These are phyloP conservation scores for Amanita pseudoporphyria DNA, from an alignment of 768 basidiomycete species.

Conservation along the genomic window DNA sequence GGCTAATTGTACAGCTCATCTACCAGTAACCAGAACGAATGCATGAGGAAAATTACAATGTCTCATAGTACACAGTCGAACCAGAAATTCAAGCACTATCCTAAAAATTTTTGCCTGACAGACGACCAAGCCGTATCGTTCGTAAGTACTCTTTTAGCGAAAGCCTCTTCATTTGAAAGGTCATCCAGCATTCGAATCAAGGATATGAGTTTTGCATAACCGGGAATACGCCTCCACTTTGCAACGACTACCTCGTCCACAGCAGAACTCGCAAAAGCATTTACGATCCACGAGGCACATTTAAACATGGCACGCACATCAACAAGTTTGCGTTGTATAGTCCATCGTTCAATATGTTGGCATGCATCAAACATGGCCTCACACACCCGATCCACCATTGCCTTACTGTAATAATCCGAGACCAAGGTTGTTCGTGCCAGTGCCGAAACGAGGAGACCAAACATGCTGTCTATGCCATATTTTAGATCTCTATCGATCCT, in stretches of 20 bases:
- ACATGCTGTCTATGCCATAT: slow-evolving; percentile 1
- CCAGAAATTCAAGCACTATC: too few relatives aligned
- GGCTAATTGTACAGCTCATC: too few relatives aligned
- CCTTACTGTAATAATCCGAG: not conserved
- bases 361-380: not conserved
- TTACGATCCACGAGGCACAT: not conserved
- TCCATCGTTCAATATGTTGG: slow-evolving; percentile 1
- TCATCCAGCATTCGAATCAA: not conserved
- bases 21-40: too few relatives aligned
- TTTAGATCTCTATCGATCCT: not conserved
- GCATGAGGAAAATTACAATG: too few relatives aligned
- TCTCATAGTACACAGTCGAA: too few relatives aligned
- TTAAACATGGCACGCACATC: not conserved
- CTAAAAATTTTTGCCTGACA: not conserved
- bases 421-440: not conserved
- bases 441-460: not conserved
- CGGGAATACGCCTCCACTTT: not conserved
- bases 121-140: not conserved
- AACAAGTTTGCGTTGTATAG: not conserved
- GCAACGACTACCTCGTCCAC: not conserved
- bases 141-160: not conserved
- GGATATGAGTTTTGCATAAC: not conserved
- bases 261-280: not conserved
- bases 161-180: not conserved
- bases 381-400: not conserved